Evolutionary conservation across 2,329 filamentous ascomycete genomes (phyloP).

Genomic region (Aspergillus awamori): DNA sequence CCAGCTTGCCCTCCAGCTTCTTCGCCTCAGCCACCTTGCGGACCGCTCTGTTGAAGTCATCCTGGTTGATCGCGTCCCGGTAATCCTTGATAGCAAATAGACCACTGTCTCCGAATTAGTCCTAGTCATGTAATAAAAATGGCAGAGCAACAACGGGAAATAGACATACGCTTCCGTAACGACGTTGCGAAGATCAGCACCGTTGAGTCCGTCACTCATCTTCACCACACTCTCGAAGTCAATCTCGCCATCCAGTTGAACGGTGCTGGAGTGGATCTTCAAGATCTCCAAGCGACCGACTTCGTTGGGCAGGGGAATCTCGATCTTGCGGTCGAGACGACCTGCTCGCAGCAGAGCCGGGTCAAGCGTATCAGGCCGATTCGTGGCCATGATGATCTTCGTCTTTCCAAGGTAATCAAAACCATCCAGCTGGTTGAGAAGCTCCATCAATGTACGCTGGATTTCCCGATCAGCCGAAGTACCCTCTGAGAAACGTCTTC

Average conservation of each 20-base stretch:
- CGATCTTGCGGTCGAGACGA: constrained; percentile 94
- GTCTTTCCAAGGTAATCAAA: constrained; percentile 99
- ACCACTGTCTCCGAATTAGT: constrained; percentile 60
- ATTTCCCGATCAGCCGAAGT: constrained; percentile 98
- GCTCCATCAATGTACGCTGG: constrained; percentile 96
- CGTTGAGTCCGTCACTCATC: constrained; percentile 98
- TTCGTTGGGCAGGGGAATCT: constrained; percentile 96
- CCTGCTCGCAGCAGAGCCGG: constrained; percentile 89
- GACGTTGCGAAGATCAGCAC: constrained; percentile 94
- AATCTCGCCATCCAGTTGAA: constrained; percentile 89
- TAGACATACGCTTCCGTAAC: constrained; percentile 89
- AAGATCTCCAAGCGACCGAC: constrained; percentile 94
- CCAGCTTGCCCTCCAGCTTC: constrained; percentile 97
- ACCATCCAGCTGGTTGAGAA: constrained; percentile 96
- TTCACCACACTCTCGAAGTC: constrained; percentile 99
- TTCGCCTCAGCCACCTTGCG: constrained; percentile 96
- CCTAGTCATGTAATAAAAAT: neutral
- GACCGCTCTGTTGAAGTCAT: constrained; percentile 99
- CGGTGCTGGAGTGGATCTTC: constrained; percentile 90
- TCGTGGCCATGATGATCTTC: constrained; percentile 99
- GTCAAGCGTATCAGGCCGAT: constrained; percentile 93
- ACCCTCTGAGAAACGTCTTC: constrained; percentile 92
- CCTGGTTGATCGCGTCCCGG: constrained; percentile 91
- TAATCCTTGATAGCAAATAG: constrained; percentile 99
- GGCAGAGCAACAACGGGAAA: neutral